A percentile compares a stretch with the other conserved stretches of the same genome.
Conservation (phyloP, 2,329 filamentous ascomycete species). For the Beauveria medogensis region DNA sequence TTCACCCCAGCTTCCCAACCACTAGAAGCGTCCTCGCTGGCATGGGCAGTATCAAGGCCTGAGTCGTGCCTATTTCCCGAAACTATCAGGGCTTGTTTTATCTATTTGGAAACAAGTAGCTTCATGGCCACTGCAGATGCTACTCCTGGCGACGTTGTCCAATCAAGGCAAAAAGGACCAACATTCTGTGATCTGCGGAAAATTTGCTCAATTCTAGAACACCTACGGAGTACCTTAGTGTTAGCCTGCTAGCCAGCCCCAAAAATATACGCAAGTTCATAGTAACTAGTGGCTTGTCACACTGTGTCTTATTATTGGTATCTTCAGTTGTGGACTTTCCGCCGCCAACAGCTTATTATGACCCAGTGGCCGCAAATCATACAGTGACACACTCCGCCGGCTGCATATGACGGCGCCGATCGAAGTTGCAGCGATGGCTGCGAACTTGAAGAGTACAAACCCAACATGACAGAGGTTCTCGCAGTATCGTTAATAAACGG, state of each 20-base stretch:
- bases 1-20: neutral
- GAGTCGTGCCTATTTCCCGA: neutral
- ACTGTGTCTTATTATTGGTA: neutral
- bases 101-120: neutral
- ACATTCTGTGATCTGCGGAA: neutral
- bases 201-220: neutral
- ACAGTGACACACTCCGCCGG: slow-evolving; percentile 1
- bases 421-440: neutral
- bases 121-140: neutral
- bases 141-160: neutral
- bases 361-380: neutral
- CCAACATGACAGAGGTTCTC: neutral
- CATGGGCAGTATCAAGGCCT: neutral
- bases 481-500: neutral
- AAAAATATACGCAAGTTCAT: neutral
- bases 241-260: neutral
- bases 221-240: neutral
- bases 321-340: too few species aligned
- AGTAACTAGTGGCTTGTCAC: neutral
- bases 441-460: neutral
- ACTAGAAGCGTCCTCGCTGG: neutral
- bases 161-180: neutral
- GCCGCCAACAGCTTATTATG: neutral
- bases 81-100: neutral
- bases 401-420: slow-evolving; percentile 5